Percentiles rank a stretch among this genome's conserved stretches.
phyloP scores from a whole-genome alignment of 1,284 basidiomycete species.

The Vanrija humicola region DNA sequence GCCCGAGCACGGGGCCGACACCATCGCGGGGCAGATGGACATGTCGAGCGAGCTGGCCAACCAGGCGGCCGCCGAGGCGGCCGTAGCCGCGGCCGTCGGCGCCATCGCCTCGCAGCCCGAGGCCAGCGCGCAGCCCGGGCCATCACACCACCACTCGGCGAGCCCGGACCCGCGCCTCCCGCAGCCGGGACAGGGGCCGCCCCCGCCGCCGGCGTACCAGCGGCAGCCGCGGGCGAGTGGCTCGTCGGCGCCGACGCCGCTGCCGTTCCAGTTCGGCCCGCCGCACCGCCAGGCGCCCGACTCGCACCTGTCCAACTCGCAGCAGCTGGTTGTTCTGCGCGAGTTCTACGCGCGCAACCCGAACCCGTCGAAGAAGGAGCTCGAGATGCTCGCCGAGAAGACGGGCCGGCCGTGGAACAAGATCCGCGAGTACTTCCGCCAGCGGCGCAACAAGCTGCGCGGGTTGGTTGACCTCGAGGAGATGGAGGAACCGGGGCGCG shows the following conservation, averaged over 20 bases:
- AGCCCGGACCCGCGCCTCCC: constrained; percentile 8
- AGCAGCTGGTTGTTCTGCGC: constrained; percentile 38
- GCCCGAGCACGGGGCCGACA: constrained; percentile 9
- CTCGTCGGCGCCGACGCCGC: not conserved
- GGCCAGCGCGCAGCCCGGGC: constrained; percentile 1
- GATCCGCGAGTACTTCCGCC: constrained; percentile 45
- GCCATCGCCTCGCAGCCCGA: not conserved
- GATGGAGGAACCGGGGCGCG: constrained; percentile 44
- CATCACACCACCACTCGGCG: not conserved
- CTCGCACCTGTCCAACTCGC: constrained; percentile 16
- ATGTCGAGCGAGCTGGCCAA: constrained; percentile 35
- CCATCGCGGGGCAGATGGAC: constrained; percentile 22
- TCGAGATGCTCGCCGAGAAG: constrained; percentile 31
- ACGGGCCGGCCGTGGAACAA: constrained; percentile 42
- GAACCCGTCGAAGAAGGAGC: constrained; percentile 35
- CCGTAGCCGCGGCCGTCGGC: constrained; percentile 22
- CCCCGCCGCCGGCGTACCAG: constrained; percentile 18
- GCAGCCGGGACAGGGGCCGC: constrained; percentile 12
- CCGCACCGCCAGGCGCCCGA: constrained; percentile 18
- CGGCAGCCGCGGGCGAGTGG: not conserved
- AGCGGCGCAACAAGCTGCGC: constrained; percentile 42
- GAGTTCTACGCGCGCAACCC: constrained; percentile 41
- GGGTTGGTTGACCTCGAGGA: constrained; percentile 35
- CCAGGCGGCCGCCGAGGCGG: constrained; percentile 37
- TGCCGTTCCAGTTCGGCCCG: constrained; percentile 13